Evolutionary conservation across 2,329 filamentous ascomycete genomes (phyloP).

Genomic region (Xylaria sp.): DNA sequence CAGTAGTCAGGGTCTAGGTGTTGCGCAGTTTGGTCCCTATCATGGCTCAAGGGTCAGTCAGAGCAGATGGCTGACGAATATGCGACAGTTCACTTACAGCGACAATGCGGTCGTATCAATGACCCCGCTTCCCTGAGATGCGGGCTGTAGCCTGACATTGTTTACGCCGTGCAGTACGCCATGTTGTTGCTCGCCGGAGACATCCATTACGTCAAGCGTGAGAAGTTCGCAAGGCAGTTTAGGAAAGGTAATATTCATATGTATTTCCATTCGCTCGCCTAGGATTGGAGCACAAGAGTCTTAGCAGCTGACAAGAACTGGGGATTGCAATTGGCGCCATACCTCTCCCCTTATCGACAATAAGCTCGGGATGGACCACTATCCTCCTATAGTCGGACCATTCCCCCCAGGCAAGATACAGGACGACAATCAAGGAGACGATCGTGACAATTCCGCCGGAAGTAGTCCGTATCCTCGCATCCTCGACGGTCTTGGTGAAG

Average conservation of each 20-base stretch:
- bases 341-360: constrained; percentile 97
- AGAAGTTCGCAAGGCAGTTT: constrained; percentile 91
- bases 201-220: constrained; percentile 98
- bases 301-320: constrained; percentile 8
- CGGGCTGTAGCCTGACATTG: constrained; percentile 80
- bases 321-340: constrained; percentile 33
- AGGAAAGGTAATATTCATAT: constrained; percentile 95
- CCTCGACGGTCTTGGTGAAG: constrained; percentile 98
- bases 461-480: constrained; percentile 93
- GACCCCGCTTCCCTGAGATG: constrained; percentile 72
- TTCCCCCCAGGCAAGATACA: constrained; percentile 92
- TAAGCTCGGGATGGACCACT: constrained; percentile 84
- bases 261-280: constrained; percentile 98
- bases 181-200: constrained; percentile 94
- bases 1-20: constrained; percentile 94
- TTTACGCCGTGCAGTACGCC: constrained; percentile 90
- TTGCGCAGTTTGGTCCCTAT: constrained; percentile 65
- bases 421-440: constrained; percentile 80
- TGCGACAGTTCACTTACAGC: constrained; percentile 54
- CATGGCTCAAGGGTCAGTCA: constrained; percentile 54
- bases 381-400: constrained; percentile 91
- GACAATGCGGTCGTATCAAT: constrained; percentile 72
- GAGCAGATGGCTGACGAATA: not conserved
- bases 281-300: constrained; percentile 28
- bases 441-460: constrained; percentile 96